Evolutionary conservation across 306 rosid genomes (phyloP).

Genomic region (Psophocarpus tetragonolobus): DNA sequence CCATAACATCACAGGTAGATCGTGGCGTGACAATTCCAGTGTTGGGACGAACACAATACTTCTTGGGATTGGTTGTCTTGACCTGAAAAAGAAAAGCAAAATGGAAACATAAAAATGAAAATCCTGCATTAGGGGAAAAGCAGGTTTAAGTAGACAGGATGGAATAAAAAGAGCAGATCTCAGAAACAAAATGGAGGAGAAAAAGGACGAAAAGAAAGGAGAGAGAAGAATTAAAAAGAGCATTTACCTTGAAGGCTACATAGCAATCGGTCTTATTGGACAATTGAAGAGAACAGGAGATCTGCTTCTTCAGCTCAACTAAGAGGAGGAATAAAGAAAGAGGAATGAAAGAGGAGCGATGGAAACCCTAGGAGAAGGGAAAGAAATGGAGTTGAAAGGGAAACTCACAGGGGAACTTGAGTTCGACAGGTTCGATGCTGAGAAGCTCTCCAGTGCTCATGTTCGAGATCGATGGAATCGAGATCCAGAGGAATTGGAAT

Average conservation of each 20-base stretch:
- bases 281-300: constrained; percentile 89
- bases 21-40: constrained; percentile 85
- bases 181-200: no score
- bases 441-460: constrained; percentile 94
- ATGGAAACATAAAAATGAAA: constrained; percentile 17
- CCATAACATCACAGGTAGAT: constrained; percentile 87
- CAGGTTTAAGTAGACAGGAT: background rate
- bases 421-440: constrained; percentile 89
- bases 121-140: constrained; percentile 22
- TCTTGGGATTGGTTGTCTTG: constrained; percentile 94
- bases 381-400: constrained; percentile 31
- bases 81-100: constrained; percentile 56
- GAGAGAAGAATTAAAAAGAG: background rate
- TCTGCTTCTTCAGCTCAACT: constrained; percentile 99
- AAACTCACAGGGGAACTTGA: constrained; percentile 79
- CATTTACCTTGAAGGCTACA: constrained; percentile 87
- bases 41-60: constrained; percentile 99
- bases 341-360: background rate
- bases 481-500: constrained; percentile 40
- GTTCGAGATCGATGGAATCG: constrained; percentile 37
- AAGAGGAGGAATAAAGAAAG: background rate
- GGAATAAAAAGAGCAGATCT: constrained; percentile 27
- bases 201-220: background rate
- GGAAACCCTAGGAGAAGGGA: constrained; percentile 32
- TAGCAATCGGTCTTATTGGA: constrained; percentile 85